These are phyloP conservation scores for Miamiensis avidus DNA, from an alignment of 169 alveolate species.

Conservation along the genomic window DNA sequence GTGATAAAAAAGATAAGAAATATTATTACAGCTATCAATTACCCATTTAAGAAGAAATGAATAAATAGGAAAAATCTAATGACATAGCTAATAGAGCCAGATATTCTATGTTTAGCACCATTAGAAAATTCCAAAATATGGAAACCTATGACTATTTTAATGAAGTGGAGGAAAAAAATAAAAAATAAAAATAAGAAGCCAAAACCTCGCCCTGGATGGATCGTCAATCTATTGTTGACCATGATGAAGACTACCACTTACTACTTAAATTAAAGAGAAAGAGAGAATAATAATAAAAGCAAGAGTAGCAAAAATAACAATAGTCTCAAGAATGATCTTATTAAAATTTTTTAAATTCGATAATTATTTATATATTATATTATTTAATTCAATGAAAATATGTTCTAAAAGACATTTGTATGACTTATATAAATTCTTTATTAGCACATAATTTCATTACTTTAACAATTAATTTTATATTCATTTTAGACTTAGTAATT, in stretches of 20 bases:
- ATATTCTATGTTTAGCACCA: neutral
- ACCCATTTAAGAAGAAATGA: constrained; percentile 8
- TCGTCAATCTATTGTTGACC: neutral
- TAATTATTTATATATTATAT: no score
- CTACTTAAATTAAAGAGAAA: neutral
- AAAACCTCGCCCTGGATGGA: neutral
- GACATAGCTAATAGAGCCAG: neutral
- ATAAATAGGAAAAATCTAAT: neutral
- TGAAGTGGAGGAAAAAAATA: constrained; percentile 5
- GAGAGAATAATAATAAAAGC: neutral
- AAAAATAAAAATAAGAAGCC: neutral
- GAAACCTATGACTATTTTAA: constrained; percentile 2
- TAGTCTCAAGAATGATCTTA: neutral
- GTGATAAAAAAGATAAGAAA: constrained; percentile 50
- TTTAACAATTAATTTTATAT: no score
- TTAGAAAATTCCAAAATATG: constrained; percentile 1
- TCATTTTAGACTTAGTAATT: no score
- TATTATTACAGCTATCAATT: constrained; percentile 54
- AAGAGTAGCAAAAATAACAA: neutral
- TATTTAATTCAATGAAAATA: no score
- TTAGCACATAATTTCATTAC: no score
- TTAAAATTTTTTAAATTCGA: no score
- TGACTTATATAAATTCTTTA: no score
- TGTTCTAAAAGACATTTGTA: no score
- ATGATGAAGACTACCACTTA: neutral